Evolutionary conservation across 2,329 filamentous ascomycete genomes (phyloP), one percentile per base, ranked within the genome.

Genomic region (Chlorencoelia australis): DNA sequence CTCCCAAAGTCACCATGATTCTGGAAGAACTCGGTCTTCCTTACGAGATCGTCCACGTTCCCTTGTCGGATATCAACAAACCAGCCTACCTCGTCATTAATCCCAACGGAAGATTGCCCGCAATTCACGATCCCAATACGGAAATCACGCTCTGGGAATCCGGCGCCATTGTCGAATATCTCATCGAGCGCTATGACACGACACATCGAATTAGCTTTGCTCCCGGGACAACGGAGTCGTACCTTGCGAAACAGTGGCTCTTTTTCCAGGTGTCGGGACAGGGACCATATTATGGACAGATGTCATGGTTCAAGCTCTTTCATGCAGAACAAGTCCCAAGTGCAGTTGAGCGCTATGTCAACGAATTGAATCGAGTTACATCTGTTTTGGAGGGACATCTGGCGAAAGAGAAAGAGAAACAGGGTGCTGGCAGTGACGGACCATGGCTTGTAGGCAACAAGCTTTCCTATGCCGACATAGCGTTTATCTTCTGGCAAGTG

Each of bases 91-190:
- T 58, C 18, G 21, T 38, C 1, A 30, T 53, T 30, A 54, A 53
- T 35, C 50, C 48, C n/a, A 57, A 56, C 29, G 49, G 54, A 16
- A 44, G 48, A 3, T 36, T 55, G 8, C 56, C 56, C 6, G 34
- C 53, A 4, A 49, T 59, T 16, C 40, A 65, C 17, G 55, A 66
- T 43, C 59, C 61, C 9, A 57, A 58, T 19, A 65, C 63, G 33
- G 56, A 56, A 32, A 51, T 68, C 26, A 58, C 54, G 0, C 53
- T 64, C 31, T 69, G 63, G 61, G 65, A 68, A 45, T 61, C 57
- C 11, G 63, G 62, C 10, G 64, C 65, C 2, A 63, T 66, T 39
- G 51, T 68, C 39, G 58, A 64, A 35, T 68, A 67, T 35, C 34
- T 67, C 5, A 43, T 60, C 33, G 57, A 61, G 27, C 50, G 47